Evolutionary conservation across 371 early-diverging fungal genomes (phyloP), one percentile per base, ranked within the genome.

Genomic region (Nematocida minor): DNA sequence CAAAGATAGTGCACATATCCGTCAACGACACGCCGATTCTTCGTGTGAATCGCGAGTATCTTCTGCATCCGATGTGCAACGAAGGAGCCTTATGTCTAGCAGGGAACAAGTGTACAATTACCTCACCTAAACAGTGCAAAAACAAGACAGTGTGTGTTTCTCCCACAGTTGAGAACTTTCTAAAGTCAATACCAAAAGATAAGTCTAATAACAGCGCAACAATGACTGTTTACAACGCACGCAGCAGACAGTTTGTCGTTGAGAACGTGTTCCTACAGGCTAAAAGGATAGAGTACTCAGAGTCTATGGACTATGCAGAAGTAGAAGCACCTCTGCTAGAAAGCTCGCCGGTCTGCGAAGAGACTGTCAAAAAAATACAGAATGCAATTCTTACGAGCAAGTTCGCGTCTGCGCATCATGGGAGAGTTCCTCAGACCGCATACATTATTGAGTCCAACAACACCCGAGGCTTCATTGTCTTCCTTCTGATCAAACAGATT

Each of bases 401-500:
- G 36, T 14, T 7, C 11, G 7, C 29, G 6, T 16, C 36, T 11
- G 16, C 16, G 29, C 22, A 36, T 14, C 22, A 11, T 16, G 38
- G 11, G 18, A 31, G 57, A n/a, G 34, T 36, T 31, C 18, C 34
- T 1, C 31, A 34, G 29, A 14, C 22, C 57, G 11, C 22, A 16
- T 57, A 34, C 34, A 14, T 57, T 0, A 57, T 57, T 34, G 57
- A 57, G 34, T 57, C 57, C 14, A 57, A 57, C 36, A 57, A 57
- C 34, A 29, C 57, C 36, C 57, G 57, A 0, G 57, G 57, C 1
- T 57, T 57, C 34, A 38, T 57, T 34, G 36, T 57, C 29, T 57
- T 57, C 36, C 57, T 57, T 27, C 22, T 57, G 11, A 38, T 57
- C 14, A 57, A 57, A 38, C 57, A 57, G 57, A 57, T 57, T 57